A percentile compares a stretch with the other conserved stretches of the same genome.
phyloP scores from a whole-genome alignment of 805 yeast species.

The Candida chauliodis region DNA sequence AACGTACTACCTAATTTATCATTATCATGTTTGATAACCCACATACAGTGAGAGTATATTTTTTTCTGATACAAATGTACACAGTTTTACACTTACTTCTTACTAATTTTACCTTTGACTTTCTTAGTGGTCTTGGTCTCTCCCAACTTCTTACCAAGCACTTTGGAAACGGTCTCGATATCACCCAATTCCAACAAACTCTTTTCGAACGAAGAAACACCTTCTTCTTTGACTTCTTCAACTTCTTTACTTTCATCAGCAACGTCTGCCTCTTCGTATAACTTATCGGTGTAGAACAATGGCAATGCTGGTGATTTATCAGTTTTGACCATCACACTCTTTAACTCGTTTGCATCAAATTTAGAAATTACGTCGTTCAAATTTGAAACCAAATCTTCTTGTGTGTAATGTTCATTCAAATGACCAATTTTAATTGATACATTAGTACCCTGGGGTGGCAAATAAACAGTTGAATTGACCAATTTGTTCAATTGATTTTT shows the following conservation, averaged over 20 bases:
- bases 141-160: constrained; percentile 56
- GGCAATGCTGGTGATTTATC: constrained; percentile 80
- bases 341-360: constrained; percentile 45
- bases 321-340: constrained; percentile 64
- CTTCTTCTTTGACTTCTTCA: constrained; percentile 20
- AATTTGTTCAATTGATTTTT: constrained; percentile 57
- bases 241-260: constrained; percentile 15
- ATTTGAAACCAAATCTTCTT: constrained; percentile 57
- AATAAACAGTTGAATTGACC: constrained; percentile 54
- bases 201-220: constrained; percentile 61
- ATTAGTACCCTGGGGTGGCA: constrained; percentile 72
- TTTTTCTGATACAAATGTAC: not conserved
- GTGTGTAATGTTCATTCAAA: constrained; percentile 31
- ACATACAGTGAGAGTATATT: constrained; percentile 3
- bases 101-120: constrained; percentile 14
- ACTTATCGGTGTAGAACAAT: constrained; percentile 61
- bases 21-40: constrained; percentile 9
- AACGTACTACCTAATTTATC: constrained; percentile 11
- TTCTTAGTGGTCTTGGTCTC: constrained; percentile 9
- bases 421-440: constrained; percentile 66
- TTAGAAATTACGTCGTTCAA: constrained; percentile 49
- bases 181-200: constrained; percentile 80
- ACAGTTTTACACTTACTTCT: constrained; percentile 16
- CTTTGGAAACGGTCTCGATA: constrained; percentile 63
- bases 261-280: constrained; percentile 49